Base-by-base conservation (phyloP, 176 grass and related monocot species). In the Rhynchospora tenuis region DNA sequence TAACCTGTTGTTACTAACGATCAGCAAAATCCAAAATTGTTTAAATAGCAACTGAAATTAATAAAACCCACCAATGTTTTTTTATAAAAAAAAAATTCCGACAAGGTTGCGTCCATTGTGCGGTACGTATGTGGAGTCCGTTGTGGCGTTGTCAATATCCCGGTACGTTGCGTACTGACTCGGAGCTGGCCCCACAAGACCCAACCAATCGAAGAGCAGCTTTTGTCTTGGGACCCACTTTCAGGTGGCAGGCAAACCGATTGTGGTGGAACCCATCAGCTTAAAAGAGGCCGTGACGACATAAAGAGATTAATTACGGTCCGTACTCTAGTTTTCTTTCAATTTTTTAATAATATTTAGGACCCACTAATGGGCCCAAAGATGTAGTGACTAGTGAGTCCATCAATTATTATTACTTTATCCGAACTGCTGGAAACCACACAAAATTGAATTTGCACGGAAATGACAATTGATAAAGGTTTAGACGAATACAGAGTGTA, bases 201-300 rank as follows among this genome's bases (percentile, higher is more conserved):
- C 0, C 60, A 64, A 68, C 80, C 59, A 82, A 81, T 81, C 16
- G 38, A 14, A 6, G 0, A 22, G 2, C 57, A 45, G 46, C 11
- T 62, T 81, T 64, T 64, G 78, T 62, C 19, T 8, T 10, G 33
- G 61, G 55, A 11, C 70, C 66, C 66, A 31, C 24, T 77, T 47
- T 85, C 83, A 85, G 83, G 70, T 85, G 83, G 83, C 83, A 60
- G 83, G 70, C 83, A 85, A 85, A 85, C 83, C 61, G 69, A 61
- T 77, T 61, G 66, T 74, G 83, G 83, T 46, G 29, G 54, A 38
- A 6, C 83, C 61, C 80, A 63, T 52, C 20, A 47, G 14, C 23
- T 59, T n/a, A 29, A 80, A 80, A 62, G 24, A 4, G 23, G 45
- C 43, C 20, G 43, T 82, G 80, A 67, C 80, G 57, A 50, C 80